Evolutionary conservation across 306 rosid species (phyloP), one percentile per base, ranked within the genome.

Genomic region (Rosa chinensis): DNA sequence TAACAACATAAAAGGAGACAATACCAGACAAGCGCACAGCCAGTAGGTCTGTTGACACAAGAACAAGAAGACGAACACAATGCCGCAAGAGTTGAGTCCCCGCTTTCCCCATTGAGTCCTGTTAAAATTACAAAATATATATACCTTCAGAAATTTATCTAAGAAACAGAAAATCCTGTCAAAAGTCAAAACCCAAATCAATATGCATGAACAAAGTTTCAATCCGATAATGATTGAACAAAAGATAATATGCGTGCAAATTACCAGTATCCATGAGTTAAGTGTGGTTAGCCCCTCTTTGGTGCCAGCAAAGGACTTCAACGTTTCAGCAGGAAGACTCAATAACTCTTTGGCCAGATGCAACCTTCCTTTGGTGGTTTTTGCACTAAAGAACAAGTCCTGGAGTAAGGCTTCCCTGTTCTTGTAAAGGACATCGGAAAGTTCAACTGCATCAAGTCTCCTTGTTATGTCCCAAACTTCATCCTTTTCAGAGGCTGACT

Each of bases 51-150:
- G 91, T 96, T 11, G 99, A 96, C 78, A 96, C 97, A 40, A 85
- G 93, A 79, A 96, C 99, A 88, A 96, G 98, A 76, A 96, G 93
- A 66, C 99, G 97, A 87, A 96, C 94, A 87, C 99, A 96, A 56
- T 96, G 99, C 82, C 99, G 90, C 90, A 96, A 86, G 69, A 96
- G 97, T 88, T 93, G 97, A 83, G 99, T 96, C 59, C 97, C 93
- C 76, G 92, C 98, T 92, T 96, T 96, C 79, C 99, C 99, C 99
- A 96, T 89, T 11, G 99, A 96, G 75, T 96, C 99, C 99, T 96
- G 81, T 80, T 56, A 70, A 28, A 61, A 73, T 45, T 44, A 76
- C 52, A 69, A 71, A 84, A 75, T 37, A 37, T 73, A 37, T 73
- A 83, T 20, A 76, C 42, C 71, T 70, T 77, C 77, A 77, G 23